phyloP scores from a whole-genome alignment of 2,329 filamentous ascomycete genomes.

The Sclerotinia glacialis region DNA sequence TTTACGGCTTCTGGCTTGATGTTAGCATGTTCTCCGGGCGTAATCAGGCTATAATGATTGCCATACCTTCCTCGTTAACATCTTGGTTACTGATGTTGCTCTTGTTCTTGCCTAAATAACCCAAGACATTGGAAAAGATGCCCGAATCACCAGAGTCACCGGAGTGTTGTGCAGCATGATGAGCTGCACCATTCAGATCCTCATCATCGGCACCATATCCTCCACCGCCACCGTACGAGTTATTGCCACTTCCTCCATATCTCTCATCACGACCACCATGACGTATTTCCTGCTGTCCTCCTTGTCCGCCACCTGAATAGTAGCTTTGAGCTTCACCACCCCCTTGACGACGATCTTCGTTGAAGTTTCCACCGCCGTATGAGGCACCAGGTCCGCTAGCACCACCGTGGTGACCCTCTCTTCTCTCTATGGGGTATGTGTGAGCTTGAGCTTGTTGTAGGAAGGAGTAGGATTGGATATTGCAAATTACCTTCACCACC shows the following conservation, averaged over 20 bases:
- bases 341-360: slow-evolving; percentile 9
- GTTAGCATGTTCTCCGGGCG: neutral
- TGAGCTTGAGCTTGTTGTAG: neutral
- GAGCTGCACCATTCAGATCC: slow-evolving; percentile 53
- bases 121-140: slow-evolving; percentile 57
- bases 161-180: slow-evolving; percentile 54
- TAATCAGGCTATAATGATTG: neutral
- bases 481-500: slow-evolving; percentile 12
- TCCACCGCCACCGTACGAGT: slow-evolving; percentile 33
- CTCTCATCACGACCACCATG: slow-evolving; percentile 26
- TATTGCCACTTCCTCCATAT: slow-evolving; percentile 28
- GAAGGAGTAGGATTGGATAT: neutral
- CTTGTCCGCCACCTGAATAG: slow-evolving; percentile 13
- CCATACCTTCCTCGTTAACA: slow-evolving; percentile 54
- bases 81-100: slow-evolving; percentile 49
- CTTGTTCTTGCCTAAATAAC: slow-evolving; percentile 54
- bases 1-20: slow-evolving; percentile 58
- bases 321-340: slow-evolving; percentile 19
- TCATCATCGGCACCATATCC: slow-evolving; percentile 42
- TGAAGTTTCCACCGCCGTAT: slow-evolving; percentile 22
- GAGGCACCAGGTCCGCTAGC: slow-evolving; percentile 24
- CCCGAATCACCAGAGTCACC: slow-evolving; percentile 47
- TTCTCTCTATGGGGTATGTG: neutral
- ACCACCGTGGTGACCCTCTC: slow-evolving; percentile 18
- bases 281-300: slow-evolving; percentile 19